Evolutionary conservation across 768 basidiomycete genomes (phyloP).

Genomic region (Podaxis sp.): DNA sequence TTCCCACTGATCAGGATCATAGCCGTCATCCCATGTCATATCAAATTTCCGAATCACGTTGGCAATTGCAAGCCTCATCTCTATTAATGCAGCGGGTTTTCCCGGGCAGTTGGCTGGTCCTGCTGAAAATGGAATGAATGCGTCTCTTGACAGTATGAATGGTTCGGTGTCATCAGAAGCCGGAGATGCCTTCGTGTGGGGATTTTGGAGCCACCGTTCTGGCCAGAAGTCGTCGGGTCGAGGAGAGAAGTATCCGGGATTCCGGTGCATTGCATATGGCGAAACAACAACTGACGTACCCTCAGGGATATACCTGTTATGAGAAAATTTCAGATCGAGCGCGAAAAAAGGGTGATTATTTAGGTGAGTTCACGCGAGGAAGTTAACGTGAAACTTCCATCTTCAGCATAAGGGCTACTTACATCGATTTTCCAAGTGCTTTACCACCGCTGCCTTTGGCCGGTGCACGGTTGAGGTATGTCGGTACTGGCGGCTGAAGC

Average conservation of each 20-base stretch:
- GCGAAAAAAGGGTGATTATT: not conserved
- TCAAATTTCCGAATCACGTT: constrained; percentile 15
- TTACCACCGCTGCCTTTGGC: constrained; percentile 31
- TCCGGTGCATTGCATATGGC: constrained; percentile 36
- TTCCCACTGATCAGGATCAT: constrained; percentile 17
- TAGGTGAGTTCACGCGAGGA: not conserved
- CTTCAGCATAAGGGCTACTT: not conserved
- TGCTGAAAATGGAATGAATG: constrained; percentile 35
- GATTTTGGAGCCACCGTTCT: constrained; percentile 33
- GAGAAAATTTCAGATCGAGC: not conserved
- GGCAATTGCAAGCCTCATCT: constrained; percentile 26
- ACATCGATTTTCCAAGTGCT: constrained; percentile 22
- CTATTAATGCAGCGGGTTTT: constrained; percentile 34
- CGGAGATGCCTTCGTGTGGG: not conserved
- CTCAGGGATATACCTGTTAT: constrained; percentile 35
- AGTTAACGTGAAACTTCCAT: not conserved
- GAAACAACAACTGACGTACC: constrained; percentile 36
- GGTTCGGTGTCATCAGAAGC: not conserved
- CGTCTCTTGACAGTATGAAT: constrained; percentile 18
- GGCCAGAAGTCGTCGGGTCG: constrained; percentile 35
- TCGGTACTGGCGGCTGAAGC: constrained; percentile 34
- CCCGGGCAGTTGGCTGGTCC: constrained; percentile 56
- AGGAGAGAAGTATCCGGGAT: constrained; percentile 37
- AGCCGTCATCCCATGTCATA: constrained; percentile 15
- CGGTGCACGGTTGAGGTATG: constrained; percentile 32